Evolutionary conservation across 805 yeast genomes (phyloP).

Genomic region (Isabelozyma pseudorhagii): DNA sequence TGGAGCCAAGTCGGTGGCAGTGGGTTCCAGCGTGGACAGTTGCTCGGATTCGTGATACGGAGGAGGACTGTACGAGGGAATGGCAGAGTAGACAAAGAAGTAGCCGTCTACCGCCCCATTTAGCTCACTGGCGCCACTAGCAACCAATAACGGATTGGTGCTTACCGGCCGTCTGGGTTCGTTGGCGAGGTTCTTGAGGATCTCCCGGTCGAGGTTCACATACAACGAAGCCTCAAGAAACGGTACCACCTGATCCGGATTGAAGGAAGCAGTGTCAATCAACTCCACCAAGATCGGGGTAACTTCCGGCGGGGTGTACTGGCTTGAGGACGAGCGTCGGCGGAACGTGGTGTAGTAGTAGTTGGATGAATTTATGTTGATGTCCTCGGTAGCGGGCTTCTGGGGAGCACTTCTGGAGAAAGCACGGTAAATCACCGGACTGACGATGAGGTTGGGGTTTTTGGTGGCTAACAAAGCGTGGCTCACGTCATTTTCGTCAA

Average conservation of each 20-base stretch:
- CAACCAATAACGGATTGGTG: conserved; percentile 67
- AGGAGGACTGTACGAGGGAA: conserved; percentile 64
- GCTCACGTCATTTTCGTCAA: conserved; percentile 19
- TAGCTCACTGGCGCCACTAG: conserved; percentile 75
- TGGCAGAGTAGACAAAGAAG: conserved; percentile 63
- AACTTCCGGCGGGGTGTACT: conserved; percentile 43
- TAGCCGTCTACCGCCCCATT: conserved; percentile 78
- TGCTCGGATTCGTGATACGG: conserved; percentile 38
- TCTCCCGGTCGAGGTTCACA: conserved; percentile 55
- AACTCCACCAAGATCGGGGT: conserved; percentile 65
- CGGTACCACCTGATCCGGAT: conserved; percentile 66
- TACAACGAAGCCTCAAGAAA: conserved; percentile 71
- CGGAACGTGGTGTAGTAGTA: conserved; percentile 16
- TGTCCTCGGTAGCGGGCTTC: conserved; percentile 1
- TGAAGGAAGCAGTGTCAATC: conserved; percentile 73
- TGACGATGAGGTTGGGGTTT: conserved; percentile 14
- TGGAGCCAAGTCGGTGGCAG: not conserved
- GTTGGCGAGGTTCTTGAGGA: conserved; percentile 58
- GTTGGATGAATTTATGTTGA: conserved; percentile 13
- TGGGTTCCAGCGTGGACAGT: not conserved
- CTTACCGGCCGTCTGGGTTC: conserved; percentile 60
- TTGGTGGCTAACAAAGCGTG: conserved; percentile 10
- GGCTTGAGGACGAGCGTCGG: conserved; percentile 3
- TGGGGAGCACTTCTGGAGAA: conserved; percentile 6
- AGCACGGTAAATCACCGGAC: conserved; percentile 28